Base-by-base conservation (phyloP, 228 moss, liverwort and hornwort species). In the Sphagnum magellanicum region DNA sequence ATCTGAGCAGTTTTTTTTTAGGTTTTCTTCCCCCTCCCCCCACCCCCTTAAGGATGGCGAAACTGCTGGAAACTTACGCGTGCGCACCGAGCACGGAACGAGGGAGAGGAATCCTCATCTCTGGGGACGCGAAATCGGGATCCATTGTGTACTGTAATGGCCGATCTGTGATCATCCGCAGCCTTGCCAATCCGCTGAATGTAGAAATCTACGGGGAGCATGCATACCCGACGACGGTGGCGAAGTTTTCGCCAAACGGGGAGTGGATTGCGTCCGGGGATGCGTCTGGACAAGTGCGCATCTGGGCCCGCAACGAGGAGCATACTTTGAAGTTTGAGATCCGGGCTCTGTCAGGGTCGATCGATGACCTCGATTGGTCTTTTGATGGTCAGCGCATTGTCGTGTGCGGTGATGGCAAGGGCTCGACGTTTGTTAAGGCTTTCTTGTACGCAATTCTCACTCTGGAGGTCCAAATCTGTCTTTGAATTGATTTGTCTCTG, bases 251-350 rank as follows among this genome's bases (percentile, higher is more conserved):
- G 52, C 97, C 97, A 8, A 98, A 90, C 58, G 98, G 98, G 50
- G 87, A 98, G 71, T 98, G 98, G 98, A 75, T 98, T n/a, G 98
- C 98, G 14, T 98, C 98, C 0, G 98, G 91, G 15, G 98, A 98
- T 74, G 85, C 86, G 64, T 90, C 98, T 51, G 98, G 98, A 11
- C 85, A 71, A 10, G 90, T 98, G 15, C 81, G 98, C 49, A 75
- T 98, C 61, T 98, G 98, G 98, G 93, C 88, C 4, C 79, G 85
- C 49, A 91, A 88, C 14, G 78, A 69, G 16, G 93, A 90, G 6
- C 93, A 90, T 64, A 76, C 82, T 49, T 75, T 98, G 63, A 87
- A 81, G 65, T 89, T 98, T 8, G 98, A 93, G 81, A 93, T 90
- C n/a, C 88, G 89, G 68, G 91, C 92, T 17, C 72, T 98, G 46